Evolutionary conservation across 139 green algal genomes (phyloP).

Genomic region (Tetradesmus lagerheimii): DNA sequence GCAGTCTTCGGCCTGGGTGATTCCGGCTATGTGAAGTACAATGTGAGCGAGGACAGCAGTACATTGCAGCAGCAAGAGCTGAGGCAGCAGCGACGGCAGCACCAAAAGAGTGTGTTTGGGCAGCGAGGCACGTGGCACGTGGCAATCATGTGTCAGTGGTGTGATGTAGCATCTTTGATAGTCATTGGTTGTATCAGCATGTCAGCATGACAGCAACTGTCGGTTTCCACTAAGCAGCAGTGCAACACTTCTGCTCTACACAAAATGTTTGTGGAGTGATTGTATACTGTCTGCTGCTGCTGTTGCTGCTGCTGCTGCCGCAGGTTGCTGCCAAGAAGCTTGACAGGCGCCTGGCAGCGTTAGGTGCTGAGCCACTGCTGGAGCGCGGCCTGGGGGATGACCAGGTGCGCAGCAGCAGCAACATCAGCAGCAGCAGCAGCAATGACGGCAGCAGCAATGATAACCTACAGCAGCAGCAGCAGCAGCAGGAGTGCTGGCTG

Average conservation of each 20-base stretch:
- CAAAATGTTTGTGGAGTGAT: too few species aligned
- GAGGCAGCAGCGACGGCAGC: not conserved
- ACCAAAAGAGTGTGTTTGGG: not conserved
- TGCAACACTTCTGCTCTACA: too few species aligned
- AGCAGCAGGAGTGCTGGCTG: too few species aligned
- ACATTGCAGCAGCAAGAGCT: not conserved
- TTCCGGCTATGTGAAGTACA: conserved; percentile 94
- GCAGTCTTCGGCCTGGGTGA: conserved; percentile 98
- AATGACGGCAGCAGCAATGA: not conserved
- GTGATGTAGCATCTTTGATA: too few species aligned
- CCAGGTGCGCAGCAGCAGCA: conserved; percentile 57
- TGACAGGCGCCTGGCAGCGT: conserved; percentile 78
- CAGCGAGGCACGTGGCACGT: too few species aligned
- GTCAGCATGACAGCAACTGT: too few species aligned
- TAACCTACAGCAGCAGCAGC: not conserved
- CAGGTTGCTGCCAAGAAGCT: conserved; percentile 92
- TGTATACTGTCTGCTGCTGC: not conserved
- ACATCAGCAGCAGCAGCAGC: not conserved
- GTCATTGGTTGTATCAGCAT: too few species aligned
- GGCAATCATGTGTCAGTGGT: too few species aligned
- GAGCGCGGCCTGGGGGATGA: conserved; percentile 92
- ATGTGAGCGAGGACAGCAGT: conserved; percentile 60
- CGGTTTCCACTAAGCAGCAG: too few species aligned
- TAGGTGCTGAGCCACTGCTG: conserved; percentile 79
- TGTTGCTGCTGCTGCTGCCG: conserved; percentile 7